Evolutionary conservation across 345 rosid species (phyloP).

Genomic region (Erysimum cheiranthoides): DNA sequence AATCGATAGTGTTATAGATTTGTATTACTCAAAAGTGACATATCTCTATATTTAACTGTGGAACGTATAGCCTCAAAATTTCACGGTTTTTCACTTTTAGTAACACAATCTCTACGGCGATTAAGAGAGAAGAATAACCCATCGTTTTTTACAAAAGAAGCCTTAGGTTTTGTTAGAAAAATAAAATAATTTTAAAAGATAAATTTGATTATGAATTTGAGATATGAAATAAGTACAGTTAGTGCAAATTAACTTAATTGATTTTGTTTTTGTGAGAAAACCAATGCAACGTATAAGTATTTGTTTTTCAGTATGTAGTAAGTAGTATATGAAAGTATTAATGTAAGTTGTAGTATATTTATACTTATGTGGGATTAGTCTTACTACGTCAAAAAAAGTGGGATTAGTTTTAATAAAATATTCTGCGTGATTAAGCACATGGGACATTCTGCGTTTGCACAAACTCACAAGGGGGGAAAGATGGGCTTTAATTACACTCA

Average conservation of each 20-base stretch:
- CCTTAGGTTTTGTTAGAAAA: background rate
- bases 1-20: background rate
- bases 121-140: background rate
- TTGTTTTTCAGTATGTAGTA: background rate
- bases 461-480: conserved; percentile 41
- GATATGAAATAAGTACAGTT: background rate
- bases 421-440: conserved; percentile 39
- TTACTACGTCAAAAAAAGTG: background rate
- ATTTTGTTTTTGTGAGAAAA: background rate
- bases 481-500: conserved; percentile 37
- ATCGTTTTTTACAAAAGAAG: too few species aligned
- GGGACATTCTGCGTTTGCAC: conserved; percentile 47
- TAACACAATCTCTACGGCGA: conserved; percentile 1
- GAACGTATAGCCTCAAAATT: background rate
- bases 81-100: background rate
- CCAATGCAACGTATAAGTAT: background rate
- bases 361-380: background rate
- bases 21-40: background rate
- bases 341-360: background rate
- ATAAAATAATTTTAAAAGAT: background rate
- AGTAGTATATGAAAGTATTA: background rate
- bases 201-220: background rate
- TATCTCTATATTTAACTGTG: background rate
- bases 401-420: conserved; percentile 2
- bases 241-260: background rate